A percentile compares a stretch with the other conserved stretches of the same genome.
phyloP scores from a whole-genome alignment of 1,284 basidiomycete genomes.

The Heterobasidion parviporum region DNA sequence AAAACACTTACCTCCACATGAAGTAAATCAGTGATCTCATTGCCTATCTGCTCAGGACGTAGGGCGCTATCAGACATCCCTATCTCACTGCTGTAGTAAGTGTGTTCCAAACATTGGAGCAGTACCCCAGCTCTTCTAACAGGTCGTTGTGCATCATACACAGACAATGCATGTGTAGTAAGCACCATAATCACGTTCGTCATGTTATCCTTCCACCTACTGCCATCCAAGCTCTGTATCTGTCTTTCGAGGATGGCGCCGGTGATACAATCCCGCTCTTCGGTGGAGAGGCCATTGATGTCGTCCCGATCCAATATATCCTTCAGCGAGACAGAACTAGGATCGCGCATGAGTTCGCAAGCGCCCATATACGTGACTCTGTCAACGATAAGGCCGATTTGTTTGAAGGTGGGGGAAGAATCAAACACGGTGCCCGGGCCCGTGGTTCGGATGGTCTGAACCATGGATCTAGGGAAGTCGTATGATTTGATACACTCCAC shows the following conservation, averaged over 20 bases:
- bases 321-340: slow-evolving; percentile 37
- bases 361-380: slow-evolving; percentile 55
- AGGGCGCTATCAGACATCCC: neutral
- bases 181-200: slow-evolving; percentile 30
- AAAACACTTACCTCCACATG: slow-evolving; percentile 27
- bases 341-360: slow-evolving; percentile 50
- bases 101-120: slow-evolving; percentile 40
- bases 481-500: slow-evolving; percentile 42
- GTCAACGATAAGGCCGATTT: slow-evolving; percentile 53
- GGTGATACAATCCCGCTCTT: slow-evolving; percentile 19
- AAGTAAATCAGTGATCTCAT: slow-evolving; percentile 35
- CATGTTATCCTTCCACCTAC: slow-evolving; percentile 48
- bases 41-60: slow-evolving; percentile 24
- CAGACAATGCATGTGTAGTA: slow-evolving; percentile 36
- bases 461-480: slow-evolving; percentile 37
- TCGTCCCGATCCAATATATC: slow-evolving; percentile 12
- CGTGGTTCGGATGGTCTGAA: slow-evolving; percentile 21
- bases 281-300: neutral
- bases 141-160: slow-evolving; percentile 45
- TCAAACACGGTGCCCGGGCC: slow-evolving; percentile 27
- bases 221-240: slow-evolving; percentile 40
- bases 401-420: slow-evolving; percentile 32
- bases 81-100: slow-evolving; percentile 33
- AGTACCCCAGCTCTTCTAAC: slow-evolving; percentile 46
- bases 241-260: slow-evolving; percentile 59